A percentile compares a stretch with the other conserved stretches of the same genome.
These are phyloP conservation scores for Lentinula lateritia DNA, from an alignment of 768 basidiomycete species.

Conservation along the genomic window DNA sequence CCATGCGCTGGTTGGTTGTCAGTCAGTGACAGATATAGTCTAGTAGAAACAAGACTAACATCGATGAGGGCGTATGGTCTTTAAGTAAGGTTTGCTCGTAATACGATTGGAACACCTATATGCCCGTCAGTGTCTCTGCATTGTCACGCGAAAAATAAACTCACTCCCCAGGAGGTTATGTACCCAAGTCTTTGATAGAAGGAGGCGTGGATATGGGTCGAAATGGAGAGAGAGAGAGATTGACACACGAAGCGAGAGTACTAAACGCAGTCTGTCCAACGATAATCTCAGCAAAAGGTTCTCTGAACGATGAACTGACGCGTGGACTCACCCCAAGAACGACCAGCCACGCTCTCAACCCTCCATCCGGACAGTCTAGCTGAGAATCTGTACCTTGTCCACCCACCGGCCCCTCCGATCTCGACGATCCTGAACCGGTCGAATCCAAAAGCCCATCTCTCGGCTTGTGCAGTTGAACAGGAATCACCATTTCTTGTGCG, in stretches of 20 bases:
- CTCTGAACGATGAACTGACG: too few species aligned
- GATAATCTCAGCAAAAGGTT: background rate
- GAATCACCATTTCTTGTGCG: background rate
- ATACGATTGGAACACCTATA: constrained; percentile 15
- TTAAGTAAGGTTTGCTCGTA: constrained; percentile 12
- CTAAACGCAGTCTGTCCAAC: constrained; percentile 3
- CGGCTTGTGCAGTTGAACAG: background rate
- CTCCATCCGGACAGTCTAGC: constrained; percentile 30
- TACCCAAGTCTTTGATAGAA: constrained; percentile 32
- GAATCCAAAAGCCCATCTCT: background rate
- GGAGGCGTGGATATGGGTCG: too few species aligned
- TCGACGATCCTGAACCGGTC: background rate
- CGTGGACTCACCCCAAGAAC: constrained; percentile 24
- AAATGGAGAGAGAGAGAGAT: background rate
- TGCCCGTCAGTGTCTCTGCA: background rate
- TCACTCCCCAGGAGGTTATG: constrained; percentile 41
- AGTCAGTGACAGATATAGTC: background rate
- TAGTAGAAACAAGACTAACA: constrained; percentile 2
- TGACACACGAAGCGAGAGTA: background rate
- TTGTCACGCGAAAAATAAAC: background rate
- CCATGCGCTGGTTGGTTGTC: constrained; percentile 34
- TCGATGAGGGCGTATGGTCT: constrained; percentile 12
- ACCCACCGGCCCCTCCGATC: background rate
- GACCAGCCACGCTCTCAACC: constrained; percentile 33
- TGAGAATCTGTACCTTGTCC: background rate